Conservation (phyloP, 2,329 filamentous ascomycete genomes). For the Trichoderma simmonsii region DNA sequence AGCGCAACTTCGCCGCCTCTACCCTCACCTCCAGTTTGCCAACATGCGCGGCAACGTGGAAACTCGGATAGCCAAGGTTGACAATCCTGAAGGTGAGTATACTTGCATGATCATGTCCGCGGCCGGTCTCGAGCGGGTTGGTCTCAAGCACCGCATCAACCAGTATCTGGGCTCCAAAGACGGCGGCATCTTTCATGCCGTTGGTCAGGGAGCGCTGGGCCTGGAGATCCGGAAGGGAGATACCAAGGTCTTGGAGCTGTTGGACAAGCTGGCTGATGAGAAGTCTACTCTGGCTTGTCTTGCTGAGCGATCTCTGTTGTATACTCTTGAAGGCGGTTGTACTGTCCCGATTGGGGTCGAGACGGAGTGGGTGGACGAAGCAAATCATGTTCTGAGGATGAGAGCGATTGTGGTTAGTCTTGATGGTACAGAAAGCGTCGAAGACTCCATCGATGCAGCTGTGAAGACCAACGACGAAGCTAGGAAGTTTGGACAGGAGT, state of each 20-base stretch:
- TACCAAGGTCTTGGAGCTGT: neutral
- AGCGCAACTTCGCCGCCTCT: constrained; percentile 6
- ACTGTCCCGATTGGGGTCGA: constrained; percentile 12
- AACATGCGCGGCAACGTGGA: constrained; percentile 14
- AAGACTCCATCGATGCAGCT: constrained; percentile 6
- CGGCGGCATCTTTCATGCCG: constrained; percentile 6
- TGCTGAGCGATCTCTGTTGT: constrained; percentile 9
- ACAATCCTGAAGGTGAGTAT: constrained; percentile 8
- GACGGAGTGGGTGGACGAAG: constrained; percentile 9
- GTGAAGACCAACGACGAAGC: neutral
- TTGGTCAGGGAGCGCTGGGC: constrained; percentile 13
- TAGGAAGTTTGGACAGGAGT: neutral
- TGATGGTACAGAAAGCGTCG: neutral
- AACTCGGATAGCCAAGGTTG: constrained; percentile 11
- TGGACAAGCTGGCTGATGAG: neutral
- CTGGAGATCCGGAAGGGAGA: constrained; percentile 16
- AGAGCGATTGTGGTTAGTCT: constrained; percentile 15
- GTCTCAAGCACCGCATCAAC: constrained; percentile 14
- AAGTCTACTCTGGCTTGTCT: constrained; percentile 13
- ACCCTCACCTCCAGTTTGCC: constrained; percentile 10
- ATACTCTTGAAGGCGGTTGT: constrained; percentile 7
- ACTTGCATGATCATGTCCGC: constrained; percentile 17
- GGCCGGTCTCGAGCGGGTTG: constrained; percentile 6
- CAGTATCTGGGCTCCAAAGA: constrained; percentile 17
- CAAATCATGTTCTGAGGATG: neutral